Evolutionary conservation across 352 stramenopile species (phyloP), one percentile per base, ranked within the genome.

Genomic region (Albugo candida): DNA sequence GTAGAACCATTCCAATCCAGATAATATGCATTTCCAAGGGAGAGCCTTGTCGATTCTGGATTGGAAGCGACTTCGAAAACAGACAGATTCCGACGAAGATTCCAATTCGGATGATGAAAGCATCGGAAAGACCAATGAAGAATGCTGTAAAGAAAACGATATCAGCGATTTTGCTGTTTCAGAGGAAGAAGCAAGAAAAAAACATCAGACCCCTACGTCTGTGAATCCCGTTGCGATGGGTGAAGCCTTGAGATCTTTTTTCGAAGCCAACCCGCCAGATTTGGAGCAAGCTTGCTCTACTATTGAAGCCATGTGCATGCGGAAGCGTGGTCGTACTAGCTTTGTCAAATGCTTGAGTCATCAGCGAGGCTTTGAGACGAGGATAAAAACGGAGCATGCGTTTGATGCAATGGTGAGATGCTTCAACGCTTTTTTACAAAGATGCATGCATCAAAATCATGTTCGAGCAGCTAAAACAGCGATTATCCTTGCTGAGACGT

Each of bases 21-120:
- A 91, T 52, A 91, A 85, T 40, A 71, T 91, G 72, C 77, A 91
- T 47, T 91, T 91, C 48, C 77, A 91, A 41, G 77, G 77, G 6
- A 91, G 87, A 48, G 77, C 77, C 18, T 47, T 91, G n/a, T 71
- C 77, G n/a, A 37, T 91, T 37, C 36, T 91, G 19, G 77, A 91
- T 51, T 91, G 77, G 77, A 74, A 91, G 41, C 86, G 74, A 73
- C 38, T 43, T 43, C 38, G 38, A 3, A 24, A 43, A 10, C 38
- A 43, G 38, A 43, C 38, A 8, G 38, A 43, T 24, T 43, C 20
- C 38, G 38, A 43, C 8, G 38, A 43, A 19, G 38, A 43, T 8
- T 43, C 38, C 17, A 19, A 24, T 8, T 24, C 20, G 17, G 38
- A 24, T 10, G 38, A 43, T 43, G 24, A 31, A 31, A 3, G 24